These are phyloP conservation scores for Lachnellula occidentalis DNA, from an alignment of 2,329 filamentous ascomycete species.

Conservation along the genomic window DNA sequence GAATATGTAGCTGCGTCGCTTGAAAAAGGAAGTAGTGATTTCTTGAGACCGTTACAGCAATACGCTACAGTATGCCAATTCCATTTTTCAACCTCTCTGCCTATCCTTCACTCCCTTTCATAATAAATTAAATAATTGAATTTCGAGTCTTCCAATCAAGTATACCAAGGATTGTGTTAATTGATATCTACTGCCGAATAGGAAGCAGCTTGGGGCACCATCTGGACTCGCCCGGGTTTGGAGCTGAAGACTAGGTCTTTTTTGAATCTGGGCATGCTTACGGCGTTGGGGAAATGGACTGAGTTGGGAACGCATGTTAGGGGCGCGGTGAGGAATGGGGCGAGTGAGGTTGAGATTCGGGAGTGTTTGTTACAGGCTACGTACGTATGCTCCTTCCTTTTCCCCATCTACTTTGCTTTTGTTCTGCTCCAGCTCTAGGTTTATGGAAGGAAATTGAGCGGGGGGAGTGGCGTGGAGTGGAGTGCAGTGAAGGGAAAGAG, in stretches of 20 bases:
- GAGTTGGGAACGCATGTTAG: constrained; percentile 29
- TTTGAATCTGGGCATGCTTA: constrained; percentile 29
- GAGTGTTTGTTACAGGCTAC: constrained; percentile 28
- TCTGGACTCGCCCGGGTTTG: constrained; percentile 29
- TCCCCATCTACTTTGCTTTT: neutral
- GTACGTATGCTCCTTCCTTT: constrained; percentile 12
- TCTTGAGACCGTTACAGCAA: constrained; percentile 25
- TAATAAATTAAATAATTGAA: too few relatives aligned
- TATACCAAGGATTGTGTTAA: too few relatives aligned
- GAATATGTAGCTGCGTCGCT: constrained; percentile 24
- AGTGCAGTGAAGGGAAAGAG: neutral
- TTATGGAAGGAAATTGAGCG: neutral
- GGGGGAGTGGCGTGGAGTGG: neutral
- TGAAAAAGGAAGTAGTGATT: constrained; percentile 20
- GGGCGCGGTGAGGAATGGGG: constrained; percentile 28
- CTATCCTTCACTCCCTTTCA: neutral
- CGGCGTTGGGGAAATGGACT: constrained; percentile 26
- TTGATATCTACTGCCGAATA: neutral
- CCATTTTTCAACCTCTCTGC: neutral
- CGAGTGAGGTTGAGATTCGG: constrained; percentile 26
- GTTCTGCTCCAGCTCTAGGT: neutral
- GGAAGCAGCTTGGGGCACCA: constrained; percentile 29
- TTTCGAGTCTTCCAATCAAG: too few relatives aligned
- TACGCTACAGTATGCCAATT: constrained; percentile 24
- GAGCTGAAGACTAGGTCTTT: constrained; percentile 24